These are phyloP conservation scores for Paracamarosporium sp. DNA, from an alignment of 2,329 filamentous ascomycete species.

Conservation along the genomic window DNA sequence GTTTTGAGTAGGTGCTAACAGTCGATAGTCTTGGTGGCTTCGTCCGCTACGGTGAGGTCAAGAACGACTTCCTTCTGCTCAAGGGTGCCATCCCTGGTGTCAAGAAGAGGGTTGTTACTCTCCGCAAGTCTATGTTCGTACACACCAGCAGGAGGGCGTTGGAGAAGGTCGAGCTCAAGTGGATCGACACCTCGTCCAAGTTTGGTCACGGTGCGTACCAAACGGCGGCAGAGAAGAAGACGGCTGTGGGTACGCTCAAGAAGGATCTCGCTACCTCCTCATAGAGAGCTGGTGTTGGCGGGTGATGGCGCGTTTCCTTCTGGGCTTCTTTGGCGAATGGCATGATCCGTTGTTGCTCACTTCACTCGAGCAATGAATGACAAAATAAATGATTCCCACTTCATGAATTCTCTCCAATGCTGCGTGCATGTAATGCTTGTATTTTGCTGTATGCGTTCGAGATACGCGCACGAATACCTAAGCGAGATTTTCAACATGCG, in stretches of 20 bases:
- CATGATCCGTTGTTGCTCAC: slow-evolving; percentile 42
- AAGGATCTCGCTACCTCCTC: slow-evolving; percentile 77
- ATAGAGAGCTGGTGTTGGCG: slow-evolving; percentile 49
- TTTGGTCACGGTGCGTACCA: slow-evolving; percentile 99
- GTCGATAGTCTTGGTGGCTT: slow-evolving; percentile 89
- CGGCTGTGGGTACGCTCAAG: slow-evolving; percentile 98
- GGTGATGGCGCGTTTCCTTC: slow-evolving; percentile 42
- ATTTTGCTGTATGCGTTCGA: no score
- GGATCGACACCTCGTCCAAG: slow-evolving; percentile 99
- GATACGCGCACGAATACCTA: no score
- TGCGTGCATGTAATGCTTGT: background rate
- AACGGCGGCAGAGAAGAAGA: slow-evolving; percentile 96
- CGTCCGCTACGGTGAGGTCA: slow-evolving; percentile 98
- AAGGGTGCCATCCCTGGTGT: slow-evolving; percentile 98
- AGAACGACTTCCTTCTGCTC: slow-evolving; percentile 98
- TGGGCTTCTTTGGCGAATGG: slow-evolving; percentile 45
- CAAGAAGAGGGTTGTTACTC: slow-evolving; percentile 99
- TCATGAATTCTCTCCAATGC: slow-evolving; percentile 17
- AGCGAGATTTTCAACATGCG: no score
- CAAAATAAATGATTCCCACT: slow-evolving; percentile 49
- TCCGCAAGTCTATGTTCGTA: slow-evolving; percentile 97
- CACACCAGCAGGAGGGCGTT: slow-evolving; percentile 95
- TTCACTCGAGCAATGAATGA: slow-evolving; percentile 39
- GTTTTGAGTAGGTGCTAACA: slow-evolving; percentile 41
- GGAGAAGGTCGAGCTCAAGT: slow-evolving; percentile 99